Percentiles rank a stretch among this genome's conserved stretches.
Conservation (phyloP, 2,329 filamentous ascomycete species). For the Penicillium sp. region DNA sequence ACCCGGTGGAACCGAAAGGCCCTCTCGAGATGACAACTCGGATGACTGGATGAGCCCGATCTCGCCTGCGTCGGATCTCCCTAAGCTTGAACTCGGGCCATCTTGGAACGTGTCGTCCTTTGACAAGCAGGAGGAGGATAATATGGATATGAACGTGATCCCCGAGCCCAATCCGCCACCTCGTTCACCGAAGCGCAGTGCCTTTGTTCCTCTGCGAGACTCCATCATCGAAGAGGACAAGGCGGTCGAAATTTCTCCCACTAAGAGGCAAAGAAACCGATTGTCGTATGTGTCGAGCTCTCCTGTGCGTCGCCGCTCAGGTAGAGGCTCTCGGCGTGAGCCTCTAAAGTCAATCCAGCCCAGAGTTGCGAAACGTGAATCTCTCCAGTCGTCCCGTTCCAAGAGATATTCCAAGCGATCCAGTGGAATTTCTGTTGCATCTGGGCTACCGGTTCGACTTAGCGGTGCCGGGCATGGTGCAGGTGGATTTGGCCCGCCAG, state of each 20-base stretch:
- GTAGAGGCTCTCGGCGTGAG: conserved; percentile 31
- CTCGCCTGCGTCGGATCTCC: conserved; percentile 28
- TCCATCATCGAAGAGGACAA: conserved; percentile 21
- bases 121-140: conserved; percentile 17
- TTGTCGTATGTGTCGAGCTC: conserved; percentile 29
- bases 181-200: conserved; percentile 29
- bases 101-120: conserved; percentile 30
- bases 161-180: conserved; percentile 25
- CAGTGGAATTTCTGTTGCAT: conserved; percentile 36
- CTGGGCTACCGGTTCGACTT: conserved; percentile 37
- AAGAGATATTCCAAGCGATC: conserved; percentile 36
- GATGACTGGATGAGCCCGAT: conserved; percentile 21
- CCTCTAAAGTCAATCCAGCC: conserved; percentile 35
- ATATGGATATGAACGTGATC: conserved; percentile 13
- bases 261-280: conserved; percentile 26
- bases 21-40: conserved; percentile 19
- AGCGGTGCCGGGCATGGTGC: conserved; percentile 42
- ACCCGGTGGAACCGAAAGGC: conserved; percentile 18
- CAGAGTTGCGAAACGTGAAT: conserved; percentile 35
- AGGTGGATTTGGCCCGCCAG: conserved; percentile 36
- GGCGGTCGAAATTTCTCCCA: conserved; percentile 15
- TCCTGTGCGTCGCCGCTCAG: conserved; percentile 26
- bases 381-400: conserved; percentile 33
- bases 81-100: conserved; percentile 33
- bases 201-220: conserved; percentile 24